Base-by-base conservation (phyloP, 352 stramenopile genomes). In the Thraustochytrium striatum region DNA sequence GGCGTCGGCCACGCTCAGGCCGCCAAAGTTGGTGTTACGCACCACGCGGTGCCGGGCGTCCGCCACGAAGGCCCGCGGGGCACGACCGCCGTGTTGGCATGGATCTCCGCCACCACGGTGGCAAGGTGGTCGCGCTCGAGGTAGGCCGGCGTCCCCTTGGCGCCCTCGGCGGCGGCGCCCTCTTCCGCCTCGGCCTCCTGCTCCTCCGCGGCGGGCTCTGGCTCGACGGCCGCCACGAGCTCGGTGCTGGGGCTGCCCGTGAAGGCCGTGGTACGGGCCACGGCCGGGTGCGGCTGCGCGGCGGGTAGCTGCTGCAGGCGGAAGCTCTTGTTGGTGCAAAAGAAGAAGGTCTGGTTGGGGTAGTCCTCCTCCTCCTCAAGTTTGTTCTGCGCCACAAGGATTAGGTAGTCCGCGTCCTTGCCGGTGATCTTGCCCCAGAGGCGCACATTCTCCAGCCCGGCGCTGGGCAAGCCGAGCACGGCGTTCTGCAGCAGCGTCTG, bases 361-460 rank as follows among this genome's bases (percentile, higher is more conserved):
- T 75, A 75, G 21, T 75, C 52, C n/a, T 75, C 65, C 50, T 75
- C 65, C 50, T 75, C 65, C 44, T 75, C 68, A 30, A 75, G 52
- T 55, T 84, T 78, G 0, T 72, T 25, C 65, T 75, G 65, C n/a
- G 19, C 65, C 21, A 75, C 65, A 21, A 75, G 11, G 5, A 87
- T 52, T 9, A 87, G 61, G 65, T 87, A 87, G 39, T 87, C 84
- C 32, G 72, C 70, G 36, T 83, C 80, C 36, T 75, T 68, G 2
- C 82, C 84, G 16, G 73, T 43, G 16, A 87, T 58, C 50, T 86
- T 87, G 33, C 84, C 84, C 84, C 84, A 87, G 33, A 87, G 85
- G 0, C 62, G 25, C 25, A 87, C 41, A 21, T 75, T 82, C 19
- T 58, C 73, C 30, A 86, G 57, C 19, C 57, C 62, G 55, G 65